A percentile compares a stretch with the other conserved stretches of the same genome.
phyloP scores from a whole-genome alignment of 495 filamentous ascomycete genomes.

The Cercophora scortea region DNA sequence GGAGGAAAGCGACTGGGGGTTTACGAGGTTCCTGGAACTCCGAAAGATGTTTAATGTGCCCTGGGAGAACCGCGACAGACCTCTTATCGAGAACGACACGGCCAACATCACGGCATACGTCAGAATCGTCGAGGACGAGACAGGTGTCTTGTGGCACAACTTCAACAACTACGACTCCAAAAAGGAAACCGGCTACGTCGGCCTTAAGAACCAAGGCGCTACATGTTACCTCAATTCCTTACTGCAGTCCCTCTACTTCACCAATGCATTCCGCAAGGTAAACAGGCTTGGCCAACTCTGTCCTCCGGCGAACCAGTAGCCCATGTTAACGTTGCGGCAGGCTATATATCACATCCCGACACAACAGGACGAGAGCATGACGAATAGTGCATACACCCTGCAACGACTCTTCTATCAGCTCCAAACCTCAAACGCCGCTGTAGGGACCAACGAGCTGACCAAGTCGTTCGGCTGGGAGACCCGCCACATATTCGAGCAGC shows the following conservation, averaged over 20 bases:
- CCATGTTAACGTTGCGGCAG: slow-evolving; percentile 33
- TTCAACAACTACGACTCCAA: slow-evolving; percentile 98
- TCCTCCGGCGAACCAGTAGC: neutral
- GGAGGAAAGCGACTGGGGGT: slow-evolving; percentile 98
- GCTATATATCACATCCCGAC: slow-evolving; percentile 96
- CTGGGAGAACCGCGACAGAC: slow-evolving; percentile 55
- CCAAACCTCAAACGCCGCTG: slow-evolving; percentile 72
- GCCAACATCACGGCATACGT: slow-evolving; percentile 91
- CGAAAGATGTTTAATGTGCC: slow-evolving; percentile 67
- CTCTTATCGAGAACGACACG: slow-evolving; percentile 81
- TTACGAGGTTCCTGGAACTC: slow-evolving; percentile 84
- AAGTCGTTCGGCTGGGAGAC: slow-evolving; percentile 98
- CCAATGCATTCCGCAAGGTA: slow-evolving; percentile 93
- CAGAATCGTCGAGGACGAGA: slow-evolving; percentile 90
- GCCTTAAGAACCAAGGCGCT: slow-evolving; percentile 93
- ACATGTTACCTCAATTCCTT: slow-evolving; percentile 99
- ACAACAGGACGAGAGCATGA: slow-evolving; percentile 64
- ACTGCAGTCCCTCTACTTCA: slow-evolving; percentile 94
- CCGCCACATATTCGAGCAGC: slow-evolving; percentile 95
- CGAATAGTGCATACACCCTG: slow-evolving; percentile 87
- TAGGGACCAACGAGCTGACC: slow-evolving; percentile 87
- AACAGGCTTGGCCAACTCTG: neutral
- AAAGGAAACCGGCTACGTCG: slow-evolving; percentile 95
- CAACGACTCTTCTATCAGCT: slow-evolving; percentile 92
- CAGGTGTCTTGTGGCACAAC: slow-evolving; percentile 98